phyloP scores from a whole-genome alignment of 2,329 filamentous ascomycete genomes.

The Neodidymelliopsis sp. region DNA sequence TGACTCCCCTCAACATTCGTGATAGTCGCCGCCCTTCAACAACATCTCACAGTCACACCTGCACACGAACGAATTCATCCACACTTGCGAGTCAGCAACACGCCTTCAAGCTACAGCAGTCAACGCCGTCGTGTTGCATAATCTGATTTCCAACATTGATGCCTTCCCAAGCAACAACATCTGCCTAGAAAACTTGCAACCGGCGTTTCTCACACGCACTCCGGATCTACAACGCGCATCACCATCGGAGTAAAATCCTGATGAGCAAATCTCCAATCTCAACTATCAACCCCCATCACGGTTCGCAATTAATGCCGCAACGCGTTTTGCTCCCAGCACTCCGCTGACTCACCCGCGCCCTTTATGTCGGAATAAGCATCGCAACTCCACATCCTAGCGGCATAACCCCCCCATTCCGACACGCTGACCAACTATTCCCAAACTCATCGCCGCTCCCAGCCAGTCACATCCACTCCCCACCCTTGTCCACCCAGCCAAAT shows the following conservation, averaged over 20 bases:
- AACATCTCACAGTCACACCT: background rate
- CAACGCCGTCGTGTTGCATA: background rate
- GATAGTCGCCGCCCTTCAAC: constrained; percentile 4
- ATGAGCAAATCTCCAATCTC: background rate
- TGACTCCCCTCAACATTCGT: constrained; percentile 4
- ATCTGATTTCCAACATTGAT: background rate
- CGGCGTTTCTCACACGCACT: background rate
- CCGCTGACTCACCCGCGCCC: constrained; percentile 14
- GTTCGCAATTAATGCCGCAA: no score
- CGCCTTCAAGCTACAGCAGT: background rate
- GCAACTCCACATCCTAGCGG: constrained; percentile 8
- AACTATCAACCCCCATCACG: background rate
- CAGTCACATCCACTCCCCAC: constrained; percentile 1
- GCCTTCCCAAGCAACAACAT: background rate
- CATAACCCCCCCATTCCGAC: constrained; percentile 7
- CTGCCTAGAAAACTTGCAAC: background rate
- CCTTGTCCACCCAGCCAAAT: no score
- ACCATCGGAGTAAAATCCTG: background rate
- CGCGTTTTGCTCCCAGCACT: background rate
- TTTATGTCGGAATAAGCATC: constrained; percentile 9
- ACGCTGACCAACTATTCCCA: background rate
- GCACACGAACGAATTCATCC: background rate
- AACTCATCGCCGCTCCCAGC: background rate
- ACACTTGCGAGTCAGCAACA: background rate
- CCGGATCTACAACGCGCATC: background rate